These are phyloP conservation scores for Oryza rufipogon DNA, from an alignment of 176 grass and related monocot genomes.

Conservation along the genomic window DNA sequence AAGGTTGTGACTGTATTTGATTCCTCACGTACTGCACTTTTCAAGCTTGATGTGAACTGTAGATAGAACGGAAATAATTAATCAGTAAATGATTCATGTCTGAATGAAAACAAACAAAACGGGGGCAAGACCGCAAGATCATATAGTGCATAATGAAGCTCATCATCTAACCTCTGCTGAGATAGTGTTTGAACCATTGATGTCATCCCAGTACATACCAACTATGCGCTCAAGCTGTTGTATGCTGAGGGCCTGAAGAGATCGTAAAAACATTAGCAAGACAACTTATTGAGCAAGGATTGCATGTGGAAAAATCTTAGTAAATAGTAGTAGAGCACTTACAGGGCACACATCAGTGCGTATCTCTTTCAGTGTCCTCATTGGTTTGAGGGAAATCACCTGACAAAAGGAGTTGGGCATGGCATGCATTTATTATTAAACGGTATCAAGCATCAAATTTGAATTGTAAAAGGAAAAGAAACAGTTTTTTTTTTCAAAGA, in stretches of 20 bases:
- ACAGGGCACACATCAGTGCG: slow-evolving; percentile 80
- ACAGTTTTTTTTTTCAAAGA: slow-evolving; percentile 6
- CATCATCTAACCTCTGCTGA: slow-evolving; percentile 73
- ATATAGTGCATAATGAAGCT: slow-evolving; percentile 24
- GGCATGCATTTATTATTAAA: slow-evolving; percentile 18
- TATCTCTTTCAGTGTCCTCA: slow-evolving; percentile 82
- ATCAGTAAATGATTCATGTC: slow-evolving; percentile 11
- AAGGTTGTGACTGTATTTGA: slow-evolving; percentile 58
- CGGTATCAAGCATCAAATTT: slow-evolving; percentile 18
- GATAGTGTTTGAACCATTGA: slow-evolving; percentile 83
- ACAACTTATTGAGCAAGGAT: slow-evolving; percentile 18
- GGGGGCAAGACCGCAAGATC: neutral
- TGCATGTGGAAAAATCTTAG: slow-evolving; percentile 20
- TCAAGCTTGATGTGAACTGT: slow-evolving; percentile 73
- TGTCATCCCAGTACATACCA: slow-evolving; percentile 90
- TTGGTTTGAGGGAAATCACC: slow-evolving; percentile 91
- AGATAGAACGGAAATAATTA: slow-evolving; percentile 1
- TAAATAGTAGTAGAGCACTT: slow-evolving; percentile 43
- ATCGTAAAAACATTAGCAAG: slow-evolving; percentile 39
- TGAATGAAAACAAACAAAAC: slow-evolving; percentile 32
- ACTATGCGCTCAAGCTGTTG: slow-evolving; percentile 89
- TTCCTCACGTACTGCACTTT: slow-evolving; percentile 61
- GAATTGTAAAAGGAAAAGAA: neutral
- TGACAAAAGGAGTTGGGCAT: slow-evolving; percentile 33
- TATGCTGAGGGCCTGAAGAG: slow-evolving; percentile 74